Evolutionary conservation across 2,329 filamentous ascomycete genomes (phyloP).

Genomic region (Scedosporium apiospermum): DNA sequence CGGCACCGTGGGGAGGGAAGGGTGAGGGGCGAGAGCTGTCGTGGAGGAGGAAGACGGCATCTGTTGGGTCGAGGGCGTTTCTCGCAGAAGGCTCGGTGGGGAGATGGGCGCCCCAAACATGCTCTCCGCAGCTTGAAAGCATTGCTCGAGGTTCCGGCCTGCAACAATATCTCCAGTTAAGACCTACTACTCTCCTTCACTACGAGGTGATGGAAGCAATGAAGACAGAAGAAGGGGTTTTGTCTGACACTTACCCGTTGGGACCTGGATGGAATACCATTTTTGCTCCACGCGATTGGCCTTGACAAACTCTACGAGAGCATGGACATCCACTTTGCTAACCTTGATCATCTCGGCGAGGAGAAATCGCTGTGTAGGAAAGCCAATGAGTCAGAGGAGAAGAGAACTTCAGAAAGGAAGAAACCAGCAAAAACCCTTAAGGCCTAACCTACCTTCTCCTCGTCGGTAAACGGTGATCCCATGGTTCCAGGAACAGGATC

Average conservation of each 20-base stretch:
- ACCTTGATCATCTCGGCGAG: conserved; percentile 49
- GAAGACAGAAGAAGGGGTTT: not conserved
- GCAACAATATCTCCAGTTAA: conserved; percentile 7
- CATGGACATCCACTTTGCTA: conserved; percentile 37
- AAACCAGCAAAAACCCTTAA: conserved; percentile 1
- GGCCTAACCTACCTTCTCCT: conserved; percentile 37
- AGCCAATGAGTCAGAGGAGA: conserved; percentile 6
- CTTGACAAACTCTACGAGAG: conserved; percentile 37
- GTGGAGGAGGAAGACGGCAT: not conserved
- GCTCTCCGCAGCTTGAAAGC: conserved; percentile 28
- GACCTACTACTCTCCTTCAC: not conserved
- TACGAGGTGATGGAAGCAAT: not conserved
- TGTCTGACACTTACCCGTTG: conserved; percentile 25
- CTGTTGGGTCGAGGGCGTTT: conserved; percentile 14
- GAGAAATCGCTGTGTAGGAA: conserved; percentile 39
- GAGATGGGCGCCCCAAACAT: conserved; percentile 25
- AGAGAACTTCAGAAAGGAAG: not conserved
- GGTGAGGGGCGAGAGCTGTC: not conserved
- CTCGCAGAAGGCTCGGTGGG: conserved; percentile 23
- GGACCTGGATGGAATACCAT: conserved; percentile 40
- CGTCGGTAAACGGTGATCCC: conserved; percentile 31
- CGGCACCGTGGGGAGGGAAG: not conserved
- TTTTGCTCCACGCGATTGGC: conserved; percentile 28
- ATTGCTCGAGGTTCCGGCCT: conserved; percentile 40
- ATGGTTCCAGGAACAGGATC: conserved; percentile 8